Evolutionary conservation across 805 yeast species (phyloP).

Genomic region (Candida lessepsii): DNA sequence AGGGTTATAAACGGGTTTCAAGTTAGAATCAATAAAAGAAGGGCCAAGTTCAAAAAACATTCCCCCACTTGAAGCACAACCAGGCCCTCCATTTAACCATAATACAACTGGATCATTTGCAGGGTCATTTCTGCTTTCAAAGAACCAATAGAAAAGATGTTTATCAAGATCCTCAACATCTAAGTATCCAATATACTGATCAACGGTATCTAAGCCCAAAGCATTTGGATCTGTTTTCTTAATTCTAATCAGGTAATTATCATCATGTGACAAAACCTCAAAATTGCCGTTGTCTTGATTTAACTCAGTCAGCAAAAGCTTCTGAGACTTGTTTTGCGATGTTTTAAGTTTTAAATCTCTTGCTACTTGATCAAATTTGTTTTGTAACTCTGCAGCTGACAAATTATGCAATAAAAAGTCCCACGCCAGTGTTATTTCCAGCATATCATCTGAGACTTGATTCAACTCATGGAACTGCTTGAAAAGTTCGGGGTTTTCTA

Average conservation of each 20-base stretch:
- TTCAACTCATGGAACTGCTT: slow-evolving; percentile 10
- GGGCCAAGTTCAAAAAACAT: slow-evolving; percentile 33
- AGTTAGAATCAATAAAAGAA: slow-evolving; percentile 21
- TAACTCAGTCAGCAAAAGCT: no score
- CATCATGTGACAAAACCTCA: slow-evolving; percentile 9
- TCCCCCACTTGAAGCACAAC: slow-evolving; percentile 30
- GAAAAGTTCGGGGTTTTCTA: slow-evolving; percentile 13
- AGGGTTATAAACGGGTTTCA: slow-evolving; percentile 27
- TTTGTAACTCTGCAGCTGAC: slow-evolving; percentile 4
- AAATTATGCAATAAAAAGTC: slow-evolving; percentile 2
- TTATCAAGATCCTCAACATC: slow-evolving; percentile 70
- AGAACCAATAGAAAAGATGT: slow-evolving; percentile 33
- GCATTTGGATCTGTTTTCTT: slow-evolving; percentile 41
- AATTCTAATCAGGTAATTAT: slow-evolving; percentile 11
- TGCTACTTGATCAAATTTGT: slow-evolving; percentile 3
- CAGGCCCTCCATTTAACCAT: slow-evolving; percentile 36
- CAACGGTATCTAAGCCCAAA: slow-evolving; percentile 74
- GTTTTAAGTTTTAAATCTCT: neutral
- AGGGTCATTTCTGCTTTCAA: slow-evolving; percentile 34
- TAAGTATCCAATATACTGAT: slow-evolving; percentile 79
- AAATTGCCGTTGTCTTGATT: slow-evolving; percentile 5
- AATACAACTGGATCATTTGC: slow-evolving; percentile 28
- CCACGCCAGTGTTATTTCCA: slow-evolving; percentile 9
- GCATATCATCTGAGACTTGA: slow-evolving; percentile 1
- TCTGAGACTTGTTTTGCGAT: no score